Percentiles rank a stretch among this genome's conserved stretches.
Conservation (phyloP, 306 rosid genomes). For the Alnus rubra region DNA sequence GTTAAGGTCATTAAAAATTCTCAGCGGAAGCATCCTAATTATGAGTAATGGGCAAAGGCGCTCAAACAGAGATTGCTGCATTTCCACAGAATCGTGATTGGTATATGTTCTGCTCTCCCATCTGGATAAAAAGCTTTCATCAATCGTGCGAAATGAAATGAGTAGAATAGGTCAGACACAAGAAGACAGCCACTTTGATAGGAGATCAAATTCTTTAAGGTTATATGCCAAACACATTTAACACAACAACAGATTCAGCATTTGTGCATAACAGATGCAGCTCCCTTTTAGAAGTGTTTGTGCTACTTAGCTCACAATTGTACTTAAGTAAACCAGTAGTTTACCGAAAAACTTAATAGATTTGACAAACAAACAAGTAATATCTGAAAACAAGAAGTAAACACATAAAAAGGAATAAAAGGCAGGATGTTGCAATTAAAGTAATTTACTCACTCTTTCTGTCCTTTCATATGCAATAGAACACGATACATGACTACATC, state of each 20-base stretch:
- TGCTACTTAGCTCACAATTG: slow-evolving; percentile 7
- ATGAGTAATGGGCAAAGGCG: slow-evolving; percentile 88
- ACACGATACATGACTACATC: slow-evolving; percentile 65
- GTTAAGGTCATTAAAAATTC: slow-evolving; percentile 64
- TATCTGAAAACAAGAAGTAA: background rate
- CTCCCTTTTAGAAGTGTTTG: slow-evolving; percentile 11
- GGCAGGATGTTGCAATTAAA: slow-evolving; percentile 11
- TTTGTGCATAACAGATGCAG: background rate
- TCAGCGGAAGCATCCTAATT: slow-evolving; percentile 85
- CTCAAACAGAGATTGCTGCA: slow-evolving; percentile 72
- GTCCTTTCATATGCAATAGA: slow-evolving; percentile 60
- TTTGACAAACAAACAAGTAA: slow-evolving; percentile 2
- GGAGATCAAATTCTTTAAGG: slow-evolving; percentile 12
- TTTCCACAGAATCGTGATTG: slow-evolving; percentile 49
- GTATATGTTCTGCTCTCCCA: slow-evolving; percentile 47
- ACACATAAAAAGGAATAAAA: slow-evolving; percentile 5
- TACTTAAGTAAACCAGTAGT: slow-evolving; percentile 8
- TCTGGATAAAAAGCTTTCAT: slow-evolving; percentile 52
- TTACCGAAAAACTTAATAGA: slow-evolving; percentile 12
- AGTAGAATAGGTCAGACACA: slow-evolving; percentile 18
- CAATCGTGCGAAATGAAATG: slow-evolving; percentile 48
- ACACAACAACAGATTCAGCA: slow-evolving; percentile 1
- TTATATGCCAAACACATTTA: background rate
- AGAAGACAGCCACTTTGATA: slow-evolving; percentile 21
- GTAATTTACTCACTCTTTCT: slow-evolving; percentile 58